Percentiles rank a stretch among this genome's conserved stretches.
These are phyloP conservation scores for Grigorovia jiainica DNA, from an alignment of 805 yeast genomes.

Conservation along the genomic window DNA sequence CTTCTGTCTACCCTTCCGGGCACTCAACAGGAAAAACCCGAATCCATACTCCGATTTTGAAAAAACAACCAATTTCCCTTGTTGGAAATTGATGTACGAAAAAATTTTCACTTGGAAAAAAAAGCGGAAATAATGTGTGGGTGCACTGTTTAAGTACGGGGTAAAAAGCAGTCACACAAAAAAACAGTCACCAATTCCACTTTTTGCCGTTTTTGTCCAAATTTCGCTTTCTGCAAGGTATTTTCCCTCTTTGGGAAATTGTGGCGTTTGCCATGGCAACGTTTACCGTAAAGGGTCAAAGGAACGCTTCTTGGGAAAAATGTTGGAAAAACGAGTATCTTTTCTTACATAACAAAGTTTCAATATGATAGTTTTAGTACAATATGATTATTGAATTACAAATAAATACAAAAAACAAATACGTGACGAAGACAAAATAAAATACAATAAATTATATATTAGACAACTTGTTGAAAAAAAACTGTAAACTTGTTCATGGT, in stretches of 20 bases:
- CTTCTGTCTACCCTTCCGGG: no score
- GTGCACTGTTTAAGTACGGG: not conserved
- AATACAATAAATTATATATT: not conserved
- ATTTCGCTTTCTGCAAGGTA: no score
- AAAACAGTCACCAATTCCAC: not conserved
- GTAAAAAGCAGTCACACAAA: not conserved
- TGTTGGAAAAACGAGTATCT: no score
- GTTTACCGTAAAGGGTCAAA: no score
- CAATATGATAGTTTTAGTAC: no score
- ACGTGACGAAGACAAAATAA: not conserved
- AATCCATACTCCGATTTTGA: not conserved
- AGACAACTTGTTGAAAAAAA: no score
- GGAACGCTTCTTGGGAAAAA: no score
- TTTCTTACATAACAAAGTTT: no score
- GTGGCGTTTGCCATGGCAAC: no score
- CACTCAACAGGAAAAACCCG: not conserved
- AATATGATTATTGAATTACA: no score
- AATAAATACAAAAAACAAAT: not conserved
- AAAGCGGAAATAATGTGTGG: not conserved
- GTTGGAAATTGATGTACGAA: not conserved
- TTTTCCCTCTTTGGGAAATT: no score
- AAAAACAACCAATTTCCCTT: not conserved
- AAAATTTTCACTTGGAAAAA: not conserved
- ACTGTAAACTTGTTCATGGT: slow-evolving; percentile 1
- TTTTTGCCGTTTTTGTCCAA: no score